Evolutionary conservation across 768 basidiomycete species (phyloP).

Genomic region (Termitomyces sp.): DNA sequence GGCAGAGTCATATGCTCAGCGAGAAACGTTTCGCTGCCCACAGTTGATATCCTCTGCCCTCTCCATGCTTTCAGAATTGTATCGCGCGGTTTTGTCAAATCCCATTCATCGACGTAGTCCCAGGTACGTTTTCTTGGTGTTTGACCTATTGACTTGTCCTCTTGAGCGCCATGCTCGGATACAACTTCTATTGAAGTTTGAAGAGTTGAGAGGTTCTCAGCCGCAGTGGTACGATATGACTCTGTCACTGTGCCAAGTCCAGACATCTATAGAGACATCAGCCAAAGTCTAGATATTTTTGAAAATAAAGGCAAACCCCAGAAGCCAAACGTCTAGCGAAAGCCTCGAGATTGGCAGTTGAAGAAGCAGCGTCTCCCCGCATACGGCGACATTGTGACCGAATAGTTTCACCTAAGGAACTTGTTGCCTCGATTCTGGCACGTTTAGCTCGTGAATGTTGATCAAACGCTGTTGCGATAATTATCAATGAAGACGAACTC

Average conservation of each 20-base stretch:
- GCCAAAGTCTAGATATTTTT: not conserved
- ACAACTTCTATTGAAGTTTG: constrained; percentile 50
- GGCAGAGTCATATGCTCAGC: constrained; percentile 34
- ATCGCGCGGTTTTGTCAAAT: constrained; percentile 62
- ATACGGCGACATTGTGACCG: constrained; percentile 51
- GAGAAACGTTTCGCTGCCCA: constrained; percentile 33
- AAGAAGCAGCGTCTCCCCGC: constrained; percentile 48
- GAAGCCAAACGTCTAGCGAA: constrained; percentile 35
- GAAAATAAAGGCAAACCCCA: constrained; percentile 39
- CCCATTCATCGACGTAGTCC: constrained; percentile 71
- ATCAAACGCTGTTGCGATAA: constrained; percentile 48
- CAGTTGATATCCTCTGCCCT: constrained; percentile 26
- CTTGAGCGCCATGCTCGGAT: constrained; percentile 53
- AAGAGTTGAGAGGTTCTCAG: constrained; percentile 43
- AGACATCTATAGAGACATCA: constrained; percentile 32
- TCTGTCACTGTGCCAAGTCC: constrained; percentile 38
- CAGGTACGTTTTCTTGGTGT: constrained; percentile 78
- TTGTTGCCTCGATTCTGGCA: constrained; percentile 60
- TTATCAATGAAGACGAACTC: not conserved
- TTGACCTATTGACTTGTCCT: constrained; percentile 65
- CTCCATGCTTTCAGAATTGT: constrained; percentile 53
- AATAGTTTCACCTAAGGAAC: constrained; percentile 43
- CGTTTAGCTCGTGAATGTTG: constrained; percentile 62
- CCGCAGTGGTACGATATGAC: constrained; percentile 40
- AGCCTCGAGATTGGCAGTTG: constrained; percentile 36